These are phyloP conservation scores for Phaeosphaeriaceae sp. DNA, from an alignment of 2,329 filamentous ascomycete species.

Conservation along the genomic window DNA sequence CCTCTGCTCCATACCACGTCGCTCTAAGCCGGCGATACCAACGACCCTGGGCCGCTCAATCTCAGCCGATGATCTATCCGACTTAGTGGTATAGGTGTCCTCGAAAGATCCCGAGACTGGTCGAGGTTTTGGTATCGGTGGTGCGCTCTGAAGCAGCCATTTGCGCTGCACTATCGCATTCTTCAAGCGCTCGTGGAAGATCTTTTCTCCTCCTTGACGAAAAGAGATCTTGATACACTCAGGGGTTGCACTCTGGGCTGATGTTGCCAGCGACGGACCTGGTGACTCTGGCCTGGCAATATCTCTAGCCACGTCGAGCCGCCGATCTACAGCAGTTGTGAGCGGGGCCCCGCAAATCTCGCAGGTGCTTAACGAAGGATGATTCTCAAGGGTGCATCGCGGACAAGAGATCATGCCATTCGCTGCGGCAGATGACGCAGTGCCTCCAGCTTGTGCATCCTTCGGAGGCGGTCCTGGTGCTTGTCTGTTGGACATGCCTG, in stretches of 20 bases:
- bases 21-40: slow-evolving; percentile 91
- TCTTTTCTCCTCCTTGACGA: slow-evolving; percentile 84
- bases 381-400: slow-evolving; percentile 92
- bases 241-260: slow-evolving; percentile 65
- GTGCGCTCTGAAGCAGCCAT: slow-evolving; percentile 91
- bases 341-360: slow-evolving; percentile 90
- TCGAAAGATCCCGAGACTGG: slow-evolving; percentile 44
- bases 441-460: slow-evolving; percentile 48
- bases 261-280: slow-evolving; percentile 67
- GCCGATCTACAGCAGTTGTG: slow-evolving; percentile 58
- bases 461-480: slow-evolving; percentile 34
- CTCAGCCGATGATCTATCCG: slow-evolving; percentile 26
- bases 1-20: slow-evolving; percentile 80
- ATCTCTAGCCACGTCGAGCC: slow-evolving; percentile 49
- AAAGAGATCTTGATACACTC: slow-evolving; percentile 93
- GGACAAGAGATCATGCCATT: slow-evolving; percentile 65
- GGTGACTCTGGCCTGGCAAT: slow-evolving; percentile 74
- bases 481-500: slow-evolving; percentile 70
- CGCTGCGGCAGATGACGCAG: slow-evolving; percentile 15
- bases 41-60: slow-evolving; percentile 66
- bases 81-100: slow-evolving; percentile 32
- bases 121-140: slow-evolving; percentile 77
- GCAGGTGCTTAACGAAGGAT: slow-evolving; percentile 83
- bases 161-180: slow-evolving; percentile 89
- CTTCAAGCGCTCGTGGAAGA: slow-evolving; percentile 89